Evolutionary conservation across 805 yeast species (phyloP).

Genomic region (Metschnikowia chrysomelidarum): DNA sequence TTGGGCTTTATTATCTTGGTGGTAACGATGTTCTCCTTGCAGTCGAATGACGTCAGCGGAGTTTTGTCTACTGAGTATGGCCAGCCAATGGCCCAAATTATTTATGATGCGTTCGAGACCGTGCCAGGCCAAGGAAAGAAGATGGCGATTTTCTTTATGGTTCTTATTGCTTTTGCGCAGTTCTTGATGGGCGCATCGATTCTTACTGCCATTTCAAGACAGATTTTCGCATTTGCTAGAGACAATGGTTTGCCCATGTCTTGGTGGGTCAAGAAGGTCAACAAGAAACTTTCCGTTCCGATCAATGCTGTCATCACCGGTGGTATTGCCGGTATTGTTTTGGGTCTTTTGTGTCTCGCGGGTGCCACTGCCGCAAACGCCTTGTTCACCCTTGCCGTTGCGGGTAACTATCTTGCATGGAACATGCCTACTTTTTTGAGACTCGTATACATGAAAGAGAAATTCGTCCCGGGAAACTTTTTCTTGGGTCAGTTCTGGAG

Average conservation of each 20-base stretch:
- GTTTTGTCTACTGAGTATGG: slow-evolving; percentile 35
- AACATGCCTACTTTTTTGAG: slow-evolving; percentile 53
- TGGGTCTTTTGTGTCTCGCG: slow-evolving; percentile 60
- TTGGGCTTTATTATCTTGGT: slow-evolving; percentile 58
- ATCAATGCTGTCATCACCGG: slow-evolving; percentile 54
- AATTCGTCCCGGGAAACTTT: slow-evolving; percentile 66
- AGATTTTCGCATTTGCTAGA: slow-evolving; percentile 73
- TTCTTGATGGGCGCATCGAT: slow-evolving; percentile 65
- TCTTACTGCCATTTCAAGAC: slow-evolving; percentile 64
- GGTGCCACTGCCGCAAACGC: slow-evolving; percentile 63
- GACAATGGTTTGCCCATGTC: slow-evolving; percentile 69
- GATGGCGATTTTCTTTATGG: slow-evolving; percentile 66
- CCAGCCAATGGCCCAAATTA: slow-evolving; percentile 64
- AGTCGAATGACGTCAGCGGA: slow-evolving; percentile 35
- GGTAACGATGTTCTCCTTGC: slow-evolving; percentile 54
- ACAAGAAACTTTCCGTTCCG: slow-evolving; percentile 59
- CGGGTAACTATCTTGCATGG: slow-evolving; percentile 66
- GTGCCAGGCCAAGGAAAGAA: slow-evolving; percentile 42
- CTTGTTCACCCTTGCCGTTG: slow-evolving; percentile 61
- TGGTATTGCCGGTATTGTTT: slow-evolving; percentile 44
- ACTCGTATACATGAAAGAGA: slow-evolving; percentile 42
- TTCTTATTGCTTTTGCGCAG: slow-evolving; percentile 57
- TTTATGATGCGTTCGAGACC: slow-evolving; percentile 49
- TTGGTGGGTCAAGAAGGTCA: slow-evolving; percentile 51
- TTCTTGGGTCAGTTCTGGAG: slow-evolving; percentile 53